A percentile compares a stretch with the other conserved stretches of the same genome.
phyloP scores from a whole-genome alignment of 148 eudicot species.

The Limonium bicolor region DNA sequence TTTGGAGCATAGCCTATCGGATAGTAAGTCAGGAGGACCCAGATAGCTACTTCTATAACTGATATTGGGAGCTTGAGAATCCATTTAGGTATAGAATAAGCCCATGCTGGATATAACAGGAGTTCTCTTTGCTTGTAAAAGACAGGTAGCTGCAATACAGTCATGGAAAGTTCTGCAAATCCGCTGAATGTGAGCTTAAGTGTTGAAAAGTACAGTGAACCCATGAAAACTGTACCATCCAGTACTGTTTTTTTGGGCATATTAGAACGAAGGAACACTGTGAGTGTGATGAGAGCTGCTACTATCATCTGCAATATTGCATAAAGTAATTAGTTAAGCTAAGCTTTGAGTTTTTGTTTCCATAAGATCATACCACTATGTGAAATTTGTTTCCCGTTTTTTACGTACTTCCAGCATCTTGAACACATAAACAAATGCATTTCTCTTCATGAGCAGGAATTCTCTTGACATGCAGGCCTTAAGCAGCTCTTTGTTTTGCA shows the following conservation, averaged over 20 bases:
- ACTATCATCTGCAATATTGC: conserved; percentile 2
- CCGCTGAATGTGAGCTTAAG: background rate
- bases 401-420: conserved; percentile 14
- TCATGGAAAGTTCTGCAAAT: background rate
- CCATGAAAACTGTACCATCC: background rate
- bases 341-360: too few relatives aligned
- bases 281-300: background rate
- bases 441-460: conserved; percentile 26
- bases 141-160: background rate
- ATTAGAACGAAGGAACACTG: background rate
- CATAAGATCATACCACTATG: too few relatives aligned
- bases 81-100: conserved; percentile 1
- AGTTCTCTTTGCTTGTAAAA: conserved; percentile 4
- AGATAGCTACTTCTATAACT: conserved; percentile 2
- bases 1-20: conserved; percentile 1
- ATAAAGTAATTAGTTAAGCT: too few relatives aligned
- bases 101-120: conserved; percentile 1
- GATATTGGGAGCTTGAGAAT: conserved; percentile 4
- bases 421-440: conserved; percentile 23
- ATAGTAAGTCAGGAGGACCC: conserved; percentile 2
- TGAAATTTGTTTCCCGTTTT: too few relatives aligned
- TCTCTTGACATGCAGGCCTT: conserved; percentile 23
- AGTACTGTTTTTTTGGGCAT: background rate
- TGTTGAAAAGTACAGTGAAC: background rate
- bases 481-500: conserved; percentile 15